A percentile compares a stretch with the other conserved stretches of the same genome.
Conservation (phyloP, 1,139 yeast species). For the Wickerhamomyces sp. region DNA sequence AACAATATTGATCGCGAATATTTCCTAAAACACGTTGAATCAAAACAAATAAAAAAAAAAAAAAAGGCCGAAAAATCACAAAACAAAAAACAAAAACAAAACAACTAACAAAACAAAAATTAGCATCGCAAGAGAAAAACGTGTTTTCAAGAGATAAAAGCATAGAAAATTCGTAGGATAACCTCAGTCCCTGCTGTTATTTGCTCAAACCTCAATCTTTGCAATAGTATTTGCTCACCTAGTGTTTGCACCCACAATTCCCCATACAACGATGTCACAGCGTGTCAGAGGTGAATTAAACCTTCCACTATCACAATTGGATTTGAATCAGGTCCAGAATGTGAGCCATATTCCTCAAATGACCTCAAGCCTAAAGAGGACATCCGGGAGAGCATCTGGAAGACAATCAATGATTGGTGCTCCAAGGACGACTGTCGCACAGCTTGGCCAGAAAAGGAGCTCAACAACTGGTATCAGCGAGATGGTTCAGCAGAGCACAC, state of each 20-base stretch:
- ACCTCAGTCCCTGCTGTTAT: too few relatives aligned
- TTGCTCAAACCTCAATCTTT: background rate
- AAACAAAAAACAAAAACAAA: background rate
- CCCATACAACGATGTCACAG: constrained; percentile 14
- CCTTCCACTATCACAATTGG: constrained; percentile 21
- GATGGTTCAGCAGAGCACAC: constrained; percentile 23
- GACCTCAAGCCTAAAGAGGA: constrained; percentile 20
- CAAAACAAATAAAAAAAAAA: background rate
- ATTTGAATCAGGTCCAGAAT: constrained; percentile 23
- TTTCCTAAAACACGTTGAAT: background rate
- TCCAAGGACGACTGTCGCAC: constrained; percentile 15
- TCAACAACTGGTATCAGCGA: constrained; percentile 22
- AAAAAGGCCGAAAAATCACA: too few relatives aligned
- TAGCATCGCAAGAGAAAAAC: background rate
- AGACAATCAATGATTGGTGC: constrained; percentile 26
- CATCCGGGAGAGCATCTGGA: constrained; percentile 18
- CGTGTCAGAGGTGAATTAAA: constrained; percentile 14
- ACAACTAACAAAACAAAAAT: background rate
- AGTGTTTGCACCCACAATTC: too few relatives aligned
- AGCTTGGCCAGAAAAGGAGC: constrained; percentile 13
- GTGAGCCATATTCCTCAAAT: constrained; percentile 22
- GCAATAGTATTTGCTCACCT: background rate
- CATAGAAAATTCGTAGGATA: too few relatives aligned
- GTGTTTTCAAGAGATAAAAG: background rate
- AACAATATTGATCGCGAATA: background rate